Percentiles rank a stretch among this genome's conserved stretches.
Conservation (phyloP, 2,329 filamentous ascomycete genomes). For the Trichoderma endophyticum region DNA sequence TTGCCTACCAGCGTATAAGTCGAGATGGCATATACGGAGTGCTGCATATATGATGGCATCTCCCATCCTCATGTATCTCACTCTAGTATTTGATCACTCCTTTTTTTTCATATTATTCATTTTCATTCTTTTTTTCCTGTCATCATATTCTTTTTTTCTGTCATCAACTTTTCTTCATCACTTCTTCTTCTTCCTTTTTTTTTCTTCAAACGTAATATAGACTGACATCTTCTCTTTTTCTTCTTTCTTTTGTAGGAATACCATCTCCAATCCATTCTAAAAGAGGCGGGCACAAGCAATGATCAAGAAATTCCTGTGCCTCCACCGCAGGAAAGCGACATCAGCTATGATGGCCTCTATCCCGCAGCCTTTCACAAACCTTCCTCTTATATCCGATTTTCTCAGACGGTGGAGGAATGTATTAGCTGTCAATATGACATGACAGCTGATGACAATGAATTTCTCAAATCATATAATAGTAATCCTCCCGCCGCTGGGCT, state of each 20-base stretch:
- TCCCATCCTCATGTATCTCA: background rate
- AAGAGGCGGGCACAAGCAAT: conserved; percentile 52
- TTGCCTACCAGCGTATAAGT: conserved; percentile 13
- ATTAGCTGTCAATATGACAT: conserved; percentile 90
- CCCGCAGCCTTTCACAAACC: conserved; percentile 76
- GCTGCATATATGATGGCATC: background rate
- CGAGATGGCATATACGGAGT: background rate
- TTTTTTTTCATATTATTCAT: background rate
- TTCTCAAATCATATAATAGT: conserved; percentile 78
- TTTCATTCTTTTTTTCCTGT: background rate
- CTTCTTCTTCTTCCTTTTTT: background rate
- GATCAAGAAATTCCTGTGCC: conserved; percentile 64
- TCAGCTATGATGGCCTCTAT: conserved; percentile 90
- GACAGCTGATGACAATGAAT: conserved; percentile 84
- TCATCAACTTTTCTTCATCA: background rate
- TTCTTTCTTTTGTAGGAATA: conserved; percentile 65
- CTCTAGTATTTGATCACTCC: background rate
- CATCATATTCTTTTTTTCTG: background rate
- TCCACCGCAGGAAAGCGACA: conserved; percentile 59
- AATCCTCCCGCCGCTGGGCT: conserved; percentile 62
- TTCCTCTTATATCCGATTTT: conserved; percentile 93
- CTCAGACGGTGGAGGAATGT: conserved; percentile 95
- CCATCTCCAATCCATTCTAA: conserved; percentile 81
- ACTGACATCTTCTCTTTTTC: background rate
- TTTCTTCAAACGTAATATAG: background rate